Evolutionary conservation across 2,329 filamentous ascomycete genomes (phyloP).

Genomic region (Hirsutella thompsonii): DNA sequence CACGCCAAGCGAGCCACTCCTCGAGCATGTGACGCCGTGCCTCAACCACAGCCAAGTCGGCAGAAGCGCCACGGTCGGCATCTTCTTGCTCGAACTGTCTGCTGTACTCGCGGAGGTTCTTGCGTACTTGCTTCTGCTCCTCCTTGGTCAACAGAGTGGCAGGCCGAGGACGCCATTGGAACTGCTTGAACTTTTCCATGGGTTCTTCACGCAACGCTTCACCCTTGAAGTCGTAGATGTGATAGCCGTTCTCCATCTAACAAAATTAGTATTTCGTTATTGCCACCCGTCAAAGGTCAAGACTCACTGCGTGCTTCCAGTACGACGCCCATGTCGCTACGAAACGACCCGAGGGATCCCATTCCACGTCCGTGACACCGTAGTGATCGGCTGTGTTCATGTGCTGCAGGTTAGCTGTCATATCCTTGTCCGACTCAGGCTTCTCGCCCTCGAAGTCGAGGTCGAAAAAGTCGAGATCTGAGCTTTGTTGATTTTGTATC

Average conservation of each 20-base stretch:
- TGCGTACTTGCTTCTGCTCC: conserved; percentile 94
- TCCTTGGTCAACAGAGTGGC: conserved; percentile 87
- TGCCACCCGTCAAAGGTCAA: not conserved
- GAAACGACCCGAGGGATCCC: conserved; percentile 92
- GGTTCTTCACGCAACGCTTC: conserved; percentile 79
- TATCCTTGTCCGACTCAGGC: conserved; percentile 81
- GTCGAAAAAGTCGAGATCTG: conserved; percentile 95
- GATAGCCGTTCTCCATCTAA: conserved; percentile 98
- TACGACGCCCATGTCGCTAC: conserved; percentile 86
- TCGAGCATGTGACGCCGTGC: conserved; percentile 67
- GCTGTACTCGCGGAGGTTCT: conserved; percentile 95
- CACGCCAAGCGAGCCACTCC: conserved; percentile 83
- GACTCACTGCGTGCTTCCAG: conserved; percentile 90
- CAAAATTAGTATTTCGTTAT: conserved; percentile 2
- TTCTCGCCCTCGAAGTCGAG: conserved; percentile 97
- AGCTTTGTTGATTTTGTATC: conserved; percentile 83
- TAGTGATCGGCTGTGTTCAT: conserved; percentile 95
- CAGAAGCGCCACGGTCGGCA: conserved; percentile 81
- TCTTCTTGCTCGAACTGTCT: conserved; percentile 93
- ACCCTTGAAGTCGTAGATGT: conserved; percentile 94
- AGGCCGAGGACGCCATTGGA: conserved; percentile 85
- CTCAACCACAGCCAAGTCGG: conserved; percentile 89
- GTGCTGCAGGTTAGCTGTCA: conserved; percentile 86
- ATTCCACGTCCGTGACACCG: conserved; percentile 93
- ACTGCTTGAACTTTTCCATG: conserved; percentile 96